Conservation (phyloP, 176 grass and related monocot species). For the Pharus latifolius region DNA sequence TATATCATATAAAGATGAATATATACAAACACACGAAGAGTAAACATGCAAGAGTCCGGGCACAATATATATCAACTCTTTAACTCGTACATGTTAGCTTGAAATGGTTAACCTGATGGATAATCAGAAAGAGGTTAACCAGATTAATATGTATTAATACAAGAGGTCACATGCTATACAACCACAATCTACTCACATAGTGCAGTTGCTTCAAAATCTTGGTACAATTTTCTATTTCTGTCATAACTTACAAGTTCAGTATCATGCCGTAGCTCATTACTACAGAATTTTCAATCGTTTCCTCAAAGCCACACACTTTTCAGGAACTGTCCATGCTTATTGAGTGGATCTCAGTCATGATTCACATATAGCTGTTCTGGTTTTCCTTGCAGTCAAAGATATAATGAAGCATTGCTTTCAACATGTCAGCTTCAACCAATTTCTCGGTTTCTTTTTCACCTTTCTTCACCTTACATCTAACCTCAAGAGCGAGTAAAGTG, state of each 20-base stretch:
- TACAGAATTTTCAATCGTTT: background rate
- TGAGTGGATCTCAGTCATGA: background rate
- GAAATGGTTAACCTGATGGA: no score
- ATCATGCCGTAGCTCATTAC: background rate
- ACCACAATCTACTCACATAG: background rate
- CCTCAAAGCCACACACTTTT: background rate
- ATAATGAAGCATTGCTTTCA: background rate
- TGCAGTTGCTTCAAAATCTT: background rate
- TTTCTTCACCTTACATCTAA: background rate
- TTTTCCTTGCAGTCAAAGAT: constrained; percentile 15
- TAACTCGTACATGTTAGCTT: no score
- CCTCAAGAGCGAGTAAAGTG: background rate
- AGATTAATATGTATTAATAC: background rate
- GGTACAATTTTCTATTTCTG: background rate
- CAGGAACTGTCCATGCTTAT: background rate
- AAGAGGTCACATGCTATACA: no score
- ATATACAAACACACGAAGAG: no score
- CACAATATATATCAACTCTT: no score
- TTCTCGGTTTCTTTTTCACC: background rate
- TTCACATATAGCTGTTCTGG: background rate
- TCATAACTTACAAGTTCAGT: constrained; percentile 22
- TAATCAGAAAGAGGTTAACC: no score
- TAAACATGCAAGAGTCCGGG: no score
- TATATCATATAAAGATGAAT: no score
- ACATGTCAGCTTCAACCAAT: background rate